These are phyloP conservation scores for Globisporangium middletonii DNA, from an alignment of 352 stramenopile genomes.

Conservation along the genomic window DNA sequence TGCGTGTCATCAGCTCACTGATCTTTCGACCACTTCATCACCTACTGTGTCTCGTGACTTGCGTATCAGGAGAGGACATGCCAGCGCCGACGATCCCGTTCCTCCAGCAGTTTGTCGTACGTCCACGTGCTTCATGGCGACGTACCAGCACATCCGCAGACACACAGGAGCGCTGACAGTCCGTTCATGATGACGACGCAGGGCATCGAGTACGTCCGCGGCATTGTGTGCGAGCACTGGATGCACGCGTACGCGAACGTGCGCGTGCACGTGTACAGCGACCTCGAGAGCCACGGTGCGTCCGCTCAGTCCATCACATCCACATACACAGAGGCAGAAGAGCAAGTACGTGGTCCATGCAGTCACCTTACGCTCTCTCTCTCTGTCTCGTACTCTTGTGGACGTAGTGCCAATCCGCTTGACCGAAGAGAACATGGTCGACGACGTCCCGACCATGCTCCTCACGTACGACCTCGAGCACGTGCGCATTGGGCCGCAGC, in stretches of 20 bases:
- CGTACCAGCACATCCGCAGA: not conserved
- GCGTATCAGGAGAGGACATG: slow-evolving; percentile 39
- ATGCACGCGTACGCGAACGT: slow-evolving; percentile 40
- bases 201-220: slow-evolving; percentile 51
- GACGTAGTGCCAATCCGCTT: slow-evolving; percentile 51
- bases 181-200: slow-evolving; percentile 10
- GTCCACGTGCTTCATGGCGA: not conserved
- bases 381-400: not conserved
- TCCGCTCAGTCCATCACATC: not conserved
- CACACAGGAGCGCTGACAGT: not conserved
- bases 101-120: slow-evolving; percentile 33
- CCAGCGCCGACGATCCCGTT: slow-evolving; percentile 44
- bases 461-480: slow-evolving; percentile 61
- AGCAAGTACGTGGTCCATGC: not conserved
- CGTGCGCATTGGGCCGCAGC: slow-evolving; percentile 43
- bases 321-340: not conserved
- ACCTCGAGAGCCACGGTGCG: slow-evolving; percentile 33
- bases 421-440: slow-evolving; percentile 52
- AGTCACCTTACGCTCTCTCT: not conserved
- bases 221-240: slow-evolving; percentile 61
- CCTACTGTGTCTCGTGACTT: too few relatives aligned
- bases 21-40: not conserved
- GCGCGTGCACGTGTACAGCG: slow-evolving; percentile 56
- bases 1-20: not conserved
- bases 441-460: slow-evolving; percentile 37